These are phyloP conservation scores for Mycena epipterygia DNA, from an alignment of 768 basidiomycete genomes.

Conservation along the genomic window DNA sequence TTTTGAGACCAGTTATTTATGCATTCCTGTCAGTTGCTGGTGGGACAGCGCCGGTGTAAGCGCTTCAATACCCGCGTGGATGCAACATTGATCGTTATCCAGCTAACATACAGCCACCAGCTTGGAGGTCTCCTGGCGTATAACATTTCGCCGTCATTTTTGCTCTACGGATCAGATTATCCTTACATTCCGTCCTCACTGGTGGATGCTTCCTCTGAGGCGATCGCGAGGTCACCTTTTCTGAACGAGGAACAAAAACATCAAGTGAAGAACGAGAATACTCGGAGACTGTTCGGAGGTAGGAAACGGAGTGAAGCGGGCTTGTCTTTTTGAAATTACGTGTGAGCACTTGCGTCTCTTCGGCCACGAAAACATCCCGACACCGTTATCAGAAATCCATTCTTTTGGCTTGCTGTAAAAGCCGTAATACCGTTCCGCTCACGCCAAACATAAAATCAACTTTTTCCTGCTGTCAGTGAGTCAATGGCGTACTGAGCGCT, in stretches of 20 bases:
- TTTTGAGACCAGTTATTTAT: not conserved
- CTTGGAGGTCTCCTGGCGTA: constrained; percentile 25
- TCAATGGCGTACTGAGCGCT: constrained; percentile 12
- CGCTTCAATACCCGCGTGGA: too few relatives aligned
- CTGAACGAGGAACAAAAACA: constrained; percentile 16
- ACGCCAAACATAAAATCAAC: not conserved
- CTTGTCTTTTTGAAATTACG: not conserved
- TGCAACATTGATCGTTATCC: not conserved
- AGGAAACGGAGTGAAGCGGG: not conserved
- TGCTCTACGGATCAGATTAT: constrained; percentile 26
- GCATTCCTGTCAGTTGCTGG: constrained; percentile 17
- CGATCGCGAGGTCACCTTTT: constrained; percentile 16
- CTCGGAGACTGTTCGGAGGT: constrained; percentile 10
- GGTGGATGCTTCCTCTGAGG: constrained; percentile 21
- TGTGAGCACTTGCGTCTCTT: not conserved
- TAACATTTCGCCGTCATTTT: constrained; percentile 17
- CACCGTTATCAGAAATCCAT: not conserved
- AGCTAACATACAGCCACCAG: constrained; percentile 29
- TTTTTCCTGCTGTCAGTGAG: not conserved
- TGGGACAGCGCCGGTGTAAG: constrained; percentile 33
- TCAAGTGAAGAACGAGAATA: constrained; percentile 9
- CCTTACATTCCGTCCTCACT: constrained; percentile 15
- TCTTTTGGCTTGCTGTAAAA: too few relatives aligned
- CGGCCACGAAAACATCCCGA: not conserved
- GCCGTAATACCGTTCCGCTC: too few relatives aligned